Percentiles rank a stretch among this genome's conserved stretches.
These are phyloP conservation scores for Pyricularia pennisetigena DNA, from an alignment of 2,329 filamentous ascomycete genomes.

Conservation along the genomic window DNA sequence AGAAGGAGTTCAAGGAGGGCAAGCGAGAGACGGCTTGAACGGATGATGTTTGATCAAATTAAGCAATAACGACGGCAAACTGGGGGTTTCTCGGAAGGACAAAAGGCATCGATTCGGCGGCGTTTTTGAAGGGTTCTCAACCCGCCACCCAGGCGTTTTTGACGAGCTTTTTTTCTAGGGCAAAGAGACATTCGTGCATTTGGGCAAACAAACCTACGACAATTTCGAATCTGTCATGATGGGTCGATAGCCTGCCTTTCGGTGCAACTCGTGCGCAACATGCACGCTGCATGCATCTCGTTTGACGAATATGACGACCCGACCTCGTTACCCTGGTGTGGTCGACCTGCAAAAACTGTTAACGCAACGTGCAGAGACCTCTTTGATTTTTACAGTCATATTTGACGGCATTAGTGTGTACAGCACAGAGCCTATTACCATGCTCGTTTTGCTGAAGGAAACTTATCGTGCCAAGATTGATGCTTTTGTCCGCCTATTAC, in stretches of 20 bases:
- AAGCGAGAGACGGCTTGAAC: slow-evolving; percentile 23
- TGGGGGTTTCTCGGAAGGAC: slow-evolving; percentile 2
- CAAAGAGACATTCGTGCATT: not conserved
- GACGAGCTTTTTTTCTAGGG: slow-evolving; percentile 6
- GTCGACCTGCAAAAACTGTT: not conserved
- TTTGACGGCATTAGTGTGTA: slow-evolving; percentile 48
- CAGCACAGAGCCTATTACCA: slow-evolving; percentile 39
- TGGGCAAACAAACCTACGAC: slow-evolving; percentile 3
- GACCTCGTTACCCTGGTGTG: not conserved
- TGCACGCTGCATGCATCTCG: not conserved
- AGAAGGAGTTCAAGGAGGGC: slow-evolving; percentile 97
- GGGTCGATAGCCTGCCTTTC: not conserved
- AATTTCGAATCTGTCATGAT: not conserved
- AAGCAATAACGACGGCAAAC: slow-evolving; percentile 4
- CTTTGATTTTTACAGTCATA: not conserved
- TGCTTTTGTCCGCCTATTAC: slow-evolving; percentile 38
- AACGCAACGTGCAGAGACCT: not conserved
- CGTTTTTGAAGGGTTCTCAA: not conserved
- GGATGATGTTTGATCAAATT: not conserved
- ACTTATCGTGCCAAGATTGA: slow-evolving; percentile 44
- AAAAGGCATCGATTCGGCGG: slow-evolving; percentile 5
- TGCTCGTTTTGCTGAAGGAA: slow-evolving; percentile 48
- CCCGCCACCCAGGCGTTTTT: slow-evolving; percentile 6
- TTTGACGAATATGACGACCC: not conserved
- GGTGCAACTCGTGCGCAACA: not conserved